These are phyloP conservation scores for Bondarzewia mesenterica DNA, from an alignment of 1,284 basidiomycete genomes.

Conservation along the genomic window DNA sequence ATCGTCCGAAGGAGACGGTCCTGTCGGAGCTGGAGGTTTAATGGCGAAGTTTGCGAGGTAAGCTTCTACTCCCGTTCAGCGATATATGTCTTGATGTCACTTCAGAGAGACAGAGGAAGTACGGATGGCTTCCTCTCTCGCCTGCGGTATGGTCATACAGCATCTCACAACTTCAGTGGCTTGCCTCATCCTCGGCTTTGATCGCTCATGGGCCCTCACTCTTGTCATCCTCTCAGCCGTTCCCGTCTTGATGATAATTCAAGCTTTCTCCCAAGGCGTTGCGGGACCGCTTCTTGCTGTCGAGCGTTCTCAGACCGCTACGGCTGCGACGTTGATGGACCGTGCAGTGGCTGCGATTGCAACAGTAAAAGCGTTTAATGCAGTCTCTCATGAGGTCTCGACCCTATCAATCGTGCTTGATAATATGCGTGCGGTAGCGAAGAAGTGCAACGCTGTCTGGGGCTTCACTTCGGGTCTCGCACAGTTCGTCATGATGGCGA, in stretches of 20 bases:
- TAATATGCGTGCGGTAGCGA: conserved; percentile 39
- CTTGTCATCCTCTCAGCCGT: conserved; percentile 88
- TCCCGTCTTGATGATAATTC: conserved; percentile 75
- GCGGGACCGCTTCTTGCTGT: conserved; percentile 58
- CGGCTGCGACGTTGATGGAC: conserved; percentile 74
- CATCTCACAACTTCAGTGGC: conserved; percentile 75
- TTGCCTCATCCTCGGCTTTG: conserved; percentile 77
- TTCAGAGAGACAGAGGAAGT: conserved; percentile 91
- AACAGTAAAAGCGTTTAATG: conserved; percentile 96
- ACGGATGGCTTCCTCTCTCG: conserved; percentile 73
- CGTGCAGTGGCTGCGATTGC: conserved; percentile 74
- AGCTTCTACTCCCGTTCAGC: conserved; percentile 18
- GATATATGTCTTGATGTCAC: background rate
- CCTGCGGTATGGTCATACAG: conserved; percentile 74
- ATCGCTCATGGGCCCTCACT: conserved; percentile 76
- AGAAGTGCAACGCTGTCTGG: conserved; percentile 66
- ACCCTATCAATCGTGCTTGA: conserved; percentile 43
- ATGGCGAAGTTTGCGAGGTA: conserved; percentile 93
- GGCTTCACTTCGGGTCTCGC: conserved; percentile 60
- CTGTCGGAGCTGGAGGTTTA: conserved; percentile 81
- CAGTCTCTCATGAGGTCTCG: conserved; percentile 52
- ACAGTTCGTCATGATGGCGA: conserved; percentile 79
- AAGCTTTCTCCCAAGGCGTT: conserved; percentile 65
- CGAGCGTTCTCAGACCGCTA: conserved; percentile 64
- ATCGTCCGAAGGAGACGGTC: conserved; percentile 40